Percentiles rank a stretch among this genome's conserved stretches.
Conservation (phyloP, 441 rosid species). For the Croton laevigatus region DNA sequence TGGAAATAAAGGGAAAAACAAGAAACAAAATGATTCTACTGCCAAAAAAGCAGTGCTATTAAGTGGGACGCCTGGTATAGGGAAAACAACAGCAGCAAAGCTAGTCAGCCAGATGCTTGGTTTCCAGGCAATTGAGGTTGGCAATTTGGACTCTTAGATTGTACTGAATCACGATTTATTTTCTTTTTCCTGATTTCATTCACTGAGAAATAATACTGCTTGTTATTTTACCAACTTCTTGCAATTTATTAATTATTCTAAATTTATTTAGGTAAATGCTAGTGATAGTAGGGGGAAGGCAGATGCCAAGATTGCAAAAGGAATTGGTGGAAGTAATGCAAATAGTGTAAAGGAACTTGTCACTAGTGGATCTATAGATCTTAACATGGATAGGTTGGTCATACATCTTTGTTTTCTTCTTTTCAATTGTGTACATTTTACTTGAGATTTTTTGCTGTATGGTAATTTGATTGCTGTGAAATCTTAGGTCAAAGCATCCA, state of each 20-base stretch:
- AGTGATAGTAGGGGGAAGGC: constrained; percentile 99
- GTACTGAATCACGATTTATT: constrained; percentile 18
- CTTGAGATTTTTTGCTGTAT: constrained; percentile 5
- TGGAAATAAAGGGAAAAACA: constrained; percentile 71
- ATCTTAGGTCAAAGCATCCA: constrained; percentile 63
- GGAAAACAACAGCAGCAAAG: constrained; percentile 94
- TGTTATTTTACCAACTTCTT: constrained; percentile 5
- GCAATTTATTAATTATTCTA: background rate
- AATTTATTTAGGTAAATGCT: constrained; percentile 72
- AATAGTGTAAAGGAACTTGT: constrained; percentile 91
- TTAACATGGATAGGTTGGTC: constrained; percentile 63
- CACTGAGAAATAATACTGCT: constrained; percentile 2
- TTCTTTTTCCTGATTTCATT: constrained; percentile 12
- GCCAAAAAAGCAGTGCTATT: constrained; percentile 84
- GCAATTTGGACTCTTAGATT: constrained; percentile 15
- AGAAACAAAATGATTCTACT: constrained; percentile 64
- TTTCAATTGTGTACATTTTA: constrained; percentile 2
- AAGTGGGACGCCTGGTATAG: constrained; percentile 96
- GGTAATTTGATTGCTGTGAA: constrained; percentile 26
- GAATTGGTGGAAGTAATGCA: constrained; percentile 96
- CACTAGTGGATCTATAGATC: constrained; percentile 73
- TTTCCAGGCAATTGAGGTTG: constrained; percentile 93
- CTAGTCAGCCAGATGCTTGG: constrained; percentile 90
- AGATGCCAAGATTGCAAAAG: constrained; percentile 67
- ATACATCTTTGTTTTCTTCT: constrained; percentile 18